Percentiles rank a stretch among this genome's conserved stretches.
phyloP scores from a whole-genome alignment of 345 rosid genomes.

The Aethionema arabicum region DNA sequence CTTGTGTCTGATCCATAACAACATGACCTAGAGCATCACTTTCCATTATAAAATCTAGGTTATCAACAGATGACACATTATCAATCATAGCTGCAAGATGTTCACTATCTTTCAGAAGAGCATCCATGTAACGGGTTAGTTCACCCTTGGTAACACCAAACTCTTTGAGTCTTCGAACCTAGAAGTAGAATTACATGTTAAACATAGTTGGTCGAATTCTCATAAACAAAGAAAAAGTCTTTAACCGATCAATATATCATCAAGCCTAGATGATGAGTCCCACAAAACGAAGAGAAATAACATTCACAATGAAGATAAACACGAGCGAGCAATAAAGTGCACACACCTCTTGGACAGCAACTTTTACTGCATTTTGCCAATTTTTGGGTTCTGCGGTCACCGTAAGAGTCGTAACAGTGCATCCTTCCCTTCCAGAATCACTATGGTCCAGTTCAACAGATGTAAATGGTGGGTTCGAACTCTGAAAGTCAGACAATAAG shows the following conservation, averaged over 20 bases:
- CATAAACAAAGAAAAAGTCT: conserved; percentile 13
- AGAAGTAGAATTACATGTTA: conserved; percentile 31
- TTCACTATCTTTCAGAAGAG: conserved; percentile 95
- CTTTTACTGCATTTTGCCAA: conserved; percentile 92
- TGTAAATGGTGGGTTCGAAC: conserved; percentile 98
- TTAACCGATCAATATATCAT: conserved; percentile 16
- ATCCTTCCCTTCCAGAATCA: conserved; percentile 99
- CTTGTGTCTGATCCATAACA: conserved; percentile 98
- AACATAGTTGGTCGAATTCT: conserved; percentile 15
- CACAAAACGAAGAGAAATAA: conserved; percentile 1
- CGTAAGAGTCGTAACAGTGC: conserved; percentile 99
- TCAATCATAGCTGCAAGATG: conserved; percentile 98
- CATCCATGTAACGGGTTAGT: conserved; percentile 95
- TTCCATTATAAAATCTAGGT: conserved; percentile 97
- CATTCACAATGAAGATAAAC: conserved; percentile 6
- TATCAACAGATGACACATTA: conserved; percentile 97
- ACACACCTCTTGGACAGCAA: conserved; percentile 97
- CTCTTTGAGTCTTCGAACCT: conserved; percentile 98
- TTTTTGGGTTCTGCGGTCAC: conserved; percentile 97
- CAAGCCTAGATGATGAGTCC: conserved; percentile 19
- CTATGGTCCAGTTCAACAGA: conserved; percentile 99
- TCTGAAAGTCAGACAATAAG: conserved; percentile 51
- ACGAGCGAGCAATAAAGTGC: conserved; percentile 26
- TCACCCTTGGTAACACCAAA: conserved; percentile 99
- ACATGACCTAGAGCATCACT: conserved; percentile 95